These are phyloP conservation scores for Thielaviopsis ethacetica DNA, from an alignment of 2,329 filamentous ascomycete species.

Conservation along the genomic window DNA sequence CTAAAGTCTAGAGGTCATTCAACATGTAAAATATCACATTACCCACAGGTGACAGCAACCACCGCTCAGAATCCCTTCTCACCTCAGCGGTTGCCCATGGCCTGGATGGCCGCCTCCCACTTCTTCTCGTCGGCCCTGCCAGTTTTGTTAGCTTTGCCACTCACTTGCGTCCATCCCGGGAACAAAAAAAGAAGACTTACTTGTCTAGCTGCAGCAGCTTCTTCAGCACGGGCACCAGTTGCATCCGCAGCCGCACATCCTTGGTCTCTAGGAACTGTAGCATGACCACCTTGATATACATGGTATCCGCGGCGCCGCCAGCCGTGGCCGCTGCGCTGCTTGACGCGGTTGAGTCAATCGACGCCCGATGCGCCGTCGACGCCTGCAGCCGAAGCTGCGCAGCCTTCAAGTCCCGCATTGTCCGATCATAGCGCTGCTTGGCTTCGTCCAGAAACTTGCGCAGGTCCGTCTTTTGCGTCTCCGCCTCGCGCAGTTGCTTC, in stretches of 20 bases:
- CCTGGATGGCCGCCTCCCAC: constrained; percentile 16
- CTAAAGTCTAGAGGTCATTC: no score
- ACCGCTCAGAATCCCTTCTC: background rate
- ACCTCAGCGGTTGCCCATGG: constrained; percentile 13
- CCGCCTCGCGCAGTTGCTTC: constrained; percentile 63
- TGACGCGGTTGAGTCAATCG: constrained; percentile 27
- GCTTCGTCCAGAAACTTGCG: constrained; percentile 64
- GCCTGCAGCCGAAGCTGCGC: constrained; percentile 30
- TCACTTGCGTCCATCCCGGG: background rate
- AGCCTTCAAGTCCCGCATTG: constrained; percentile 48
- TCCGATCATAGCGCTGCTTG: constrained; percentile 59
- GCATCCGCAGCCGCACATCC: constrained; percentile 58
- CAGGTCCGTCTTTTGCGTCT: constrained; percentile 65
- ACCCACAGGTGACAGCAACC: background rate
- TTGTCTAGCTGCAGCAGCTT: constrained; percentile 63
- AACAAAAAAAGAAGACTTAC: constrained; percentile 28
- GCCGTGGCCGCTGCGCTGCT: constrained; percentile 13
- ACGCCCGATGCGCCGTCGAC: constrained; percentile 24
- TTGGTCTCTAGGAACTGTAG: constrained; percentile 69
- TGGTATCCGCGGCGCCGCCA: constrained; percentile 27
- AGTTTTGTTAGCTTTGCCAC: constrained; percentile 3
- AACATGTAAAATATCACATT: background rate
- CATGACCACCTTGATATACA: constrained; percentile 67
- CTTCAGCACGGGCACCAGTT: constrained; percentile 62
- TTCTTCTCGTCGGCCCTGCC: constrained; percentile 17